Conservation (phyloP, 2,329 filamentous ascomycete genomes). For the Microcyclospora pomicola region DNA sequence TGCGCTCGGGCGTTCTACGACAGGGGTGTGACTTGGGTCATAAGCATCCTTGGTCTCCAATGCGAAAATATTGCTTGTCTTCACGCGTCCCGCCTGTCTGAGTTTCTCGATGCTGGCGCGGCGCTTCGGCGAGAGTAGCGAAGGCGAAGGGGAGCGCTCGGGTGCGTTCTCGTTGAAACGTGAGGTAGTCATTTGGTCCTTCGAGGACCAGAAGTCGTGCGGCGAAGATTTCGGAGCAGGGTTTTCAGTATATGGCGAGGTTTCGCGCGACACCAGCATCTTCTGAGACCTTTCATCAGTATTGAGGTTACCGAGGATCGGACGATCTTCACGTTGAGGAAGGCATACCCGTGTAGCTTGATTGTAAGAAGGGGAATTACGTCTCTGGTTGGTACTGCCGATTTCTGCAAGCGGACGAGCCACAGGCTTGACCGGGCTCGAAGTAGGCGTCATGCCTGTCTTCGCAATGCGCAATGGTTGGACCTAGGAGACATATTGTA, state of each 20-base stretch:
- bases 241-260: slow-evolving; percentile 52
- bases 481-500: slow-evolving; percentile 35
- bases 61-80: slow-evolving; percentile 95
- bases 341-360: slow-evolving; percentile 52
- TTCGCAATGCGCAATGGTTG: slow-evolving; percentile 72
- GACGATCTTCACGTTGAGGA: not conserved
- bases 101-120: slow-evolving; percentile 90
- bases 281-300: slow-evolving; percentile 38
- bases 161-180: slow-evolving; percentile 55
- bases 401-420: slow-evolving; percentile 76
- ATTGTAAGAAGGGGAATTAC: slow-evolving; percentile 88
- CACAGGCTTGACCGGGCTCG: slow-evolving; percentile 50
- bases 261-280: slow-evolving; percentile 55
- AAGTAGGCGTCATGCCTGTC: slow-evolving; percentile 41
- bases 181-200: slow-evolving; percentile 53
- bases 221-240: slow-evolving; percentile 51
- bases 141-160: slow-evolving; percentile 43
- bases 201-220: slow-evolving; percentile 77
- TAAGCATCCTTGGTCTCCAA: slow-evolving; percentile 88
- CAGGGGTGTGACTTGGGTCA: slow-evolving; percentile 63
- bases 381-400: slow-evolving; percentile 67
- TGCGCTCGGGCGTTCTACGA: slow-evolving; percentile 67
- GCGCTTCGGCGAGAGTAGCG: slow-evolving; percentile 46
- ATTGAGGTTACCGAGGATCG: not conserved
- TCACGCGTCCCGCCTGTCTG: slow-evolving; percentile 86